Evolutionary conservation across 768 basidiomycete species (phyloP).

Genomic region (Rhodosporidiobolus sp.): DNA sequence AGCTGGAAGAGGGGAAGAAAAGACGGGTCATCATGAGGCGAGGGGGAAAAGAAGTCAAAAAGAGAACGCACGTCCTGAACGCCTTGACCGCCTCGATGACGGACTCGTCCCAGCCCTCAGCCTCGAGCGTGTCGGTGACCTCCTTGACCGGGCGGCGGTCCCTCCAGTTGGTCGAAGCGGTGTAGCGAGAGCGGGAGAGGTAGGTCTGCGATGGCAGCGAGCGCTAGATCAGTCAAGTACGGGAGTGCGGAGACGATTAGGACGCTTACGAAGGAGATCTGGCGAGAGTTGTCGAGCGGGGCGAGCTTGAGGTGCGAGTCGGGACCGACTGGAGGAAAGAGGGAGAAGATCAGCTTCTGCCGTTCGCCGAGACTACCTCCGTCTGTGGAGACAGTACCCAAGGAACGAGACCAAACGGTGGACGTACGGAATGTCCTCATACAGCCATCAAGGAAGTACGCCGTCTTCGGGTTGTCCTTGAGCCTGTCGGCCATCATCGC

Average conservation of each 20-base stretch:
- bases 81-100: background rate
- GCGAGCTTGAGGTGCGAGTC: constrained; percentile 9
- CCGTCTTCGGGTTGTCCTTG: background rate
- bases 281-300: constrained; percentile 7
- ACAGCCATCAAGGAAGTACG: background rate
- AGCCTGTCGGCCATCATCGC: constrained; percentile 1
- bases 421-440: background rate
- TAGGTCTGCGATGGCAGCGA: constrained; percentile 14
- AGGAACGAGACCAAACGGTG: too few relatives aligned
- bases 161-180: background rate
- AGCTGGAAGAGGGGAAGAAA: background rate
- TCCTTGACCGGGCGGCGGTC: constrained; percentile 8
- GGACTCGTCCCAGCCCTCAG: constrained; percentile 10
- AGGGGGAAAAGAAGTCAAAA: too few relatives aligned
- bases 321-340: too few relatives aligned
- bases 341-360: too few relatives aligned
- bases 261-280: constrained; percentile 9
- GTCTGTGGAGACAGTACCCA: too few relatives aligned
- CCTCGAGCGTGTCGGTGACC: constrained; percentile 2
- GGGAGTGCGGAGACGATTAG: too few relatives aligned
- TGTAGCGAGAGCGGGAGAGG: constrained; percentile 9
- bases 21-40: too few relatives aligned
- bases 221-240: too few relatives aligned
- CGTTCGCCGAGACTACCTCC: too few relatives aligned
- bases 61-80: constrained; percentile 1